Evolutionary conservation across 2,329 filamentous ascomycete genomes (phyloP), one percentile per base, ranked within the genome.

Genomic region (Aspergillus tamarii): DNA sequence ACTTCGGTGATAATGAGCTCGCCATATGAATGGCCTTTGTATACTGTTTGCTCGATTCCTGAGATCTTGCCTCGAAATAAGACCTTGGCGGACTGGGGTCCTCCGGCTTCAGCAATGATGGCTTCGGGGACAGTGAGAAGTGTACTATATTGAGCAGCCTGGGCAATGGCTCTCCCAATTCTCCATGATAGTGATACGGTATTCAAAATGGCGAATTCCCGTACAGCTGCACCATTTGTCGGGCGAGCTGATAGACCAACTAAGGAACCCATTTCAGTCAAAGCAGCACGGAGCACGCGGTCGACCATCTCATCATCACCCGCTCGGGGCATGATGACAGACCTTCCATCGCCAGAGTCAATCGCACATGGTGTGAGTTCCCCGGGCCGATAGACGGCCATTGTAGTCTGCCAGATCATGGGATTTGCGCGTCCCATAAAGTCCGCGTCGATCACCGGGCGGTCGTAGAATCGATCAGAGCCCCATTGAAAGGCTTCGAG

Each of bases 181-280:
- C 84, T 78, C 85, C 84, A 87, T 0, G 83, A 81, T 62, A 84
- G 84, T 1, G 84, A 86, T 12, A 84, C 75, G 0, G 84, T 87
- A 63, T 86, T 80, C 57, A 83, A 79, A 16, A 87, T 82, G 1
- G 66, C 64, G 26, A 66, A 64, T 19, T 68, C 57, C 23, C 61
- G 48, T 2, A 72, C 63, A 14, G 36, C 32, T 11, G 58, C 54
- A 6, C 59, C 53, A 2, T 53, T 57, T 19, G 65, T 69, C 1
- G 69, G 70, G 3, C 57, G 56, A 9, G 63, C 66, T 6, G 68
- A 64, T 21, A 61, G 67, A 1, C 70, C 69, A 39, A 65, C 71
- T 10, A 69, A 80, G 0, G 82, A 86, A 19, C 85, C 85, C 84
- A 88, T 86, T 70, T 85, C 78, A 46, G 80, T 81, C n/a, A 85